Percentiles rank a stretch among this genome's conserved stretches.
phyloP scores from a whole-genome alignment of 495 filamentous ascomycete species.

The Aspergillus campestris region DNA sequence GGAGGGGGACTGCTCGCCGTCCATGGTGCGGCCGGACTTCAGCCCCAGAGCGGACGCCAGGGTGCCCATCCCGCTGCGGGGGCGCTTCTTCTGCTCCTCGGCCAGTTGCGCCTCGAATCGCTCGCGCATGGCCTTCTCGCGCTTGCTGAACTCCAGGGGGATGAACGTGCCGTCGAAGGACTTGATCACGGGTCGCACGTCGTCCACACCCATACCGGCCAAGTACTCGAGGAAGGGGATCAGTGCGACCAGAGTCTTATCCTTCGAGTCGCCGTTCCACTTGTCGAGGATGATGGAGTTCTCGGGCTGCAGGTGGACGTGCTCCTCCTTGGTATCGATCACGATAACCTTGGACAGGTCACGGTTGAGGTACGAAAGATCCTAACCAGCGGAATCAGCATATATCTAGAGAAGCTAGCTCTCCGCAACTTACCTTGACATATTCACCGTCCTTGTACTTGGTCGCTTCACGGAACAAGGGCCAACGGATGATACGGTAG shows the following conservation, averaged over 20 bases:
- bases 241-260: slow-evolving; percentile 74
- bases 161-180: slow-evolving; percentile 83
- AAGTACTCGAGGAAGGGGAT: slow-evolving; percentile 97
- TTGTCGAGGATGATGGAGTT: slow-evolving; percentile 87
- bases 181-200: slow-evolving; percentile 76
- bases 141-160: slow-evolving; percentile 75
- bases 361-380: slow-evolving; percentile 92
- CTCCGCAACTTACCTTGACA: slow-evolving; percentile 63
- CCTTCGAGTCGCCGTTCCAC: slow-evolving; percentile 76
- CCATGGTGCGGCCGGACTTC: slow-evolving; percentile 46
- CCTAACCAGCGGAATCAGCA: slow-evolving; percentile 39
- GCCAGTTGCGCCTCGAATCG: slow-evolving; percentile 70
- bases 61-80: slow-evolving; percentile 48
- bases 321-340: slow-evolving; percentile 73
- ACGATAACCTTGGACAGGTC: slow-evolving; percentile 90
- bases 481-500: slow-evolving; percentile 94
- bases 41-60: slow-evolving; percentile 66
- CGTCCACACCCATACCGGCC: slow-evolving; percentile 80
- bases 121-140: slow-evolving; percentile 75
- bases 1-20: slow-evolving; percentile 59
- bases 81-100: slow-evolving; percentile 58
- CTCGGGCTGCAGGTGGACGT: slow-evolving; percentile 78
- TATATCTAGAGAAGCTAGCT: not conserved
- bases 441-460: slow-evolving; percentile 92
- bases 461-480: slow-evolving; percentile 88